Conservation (phyloP, 2,329 filamentous ascomycete genomes). For the Cladophialophora immunda region DNA sequence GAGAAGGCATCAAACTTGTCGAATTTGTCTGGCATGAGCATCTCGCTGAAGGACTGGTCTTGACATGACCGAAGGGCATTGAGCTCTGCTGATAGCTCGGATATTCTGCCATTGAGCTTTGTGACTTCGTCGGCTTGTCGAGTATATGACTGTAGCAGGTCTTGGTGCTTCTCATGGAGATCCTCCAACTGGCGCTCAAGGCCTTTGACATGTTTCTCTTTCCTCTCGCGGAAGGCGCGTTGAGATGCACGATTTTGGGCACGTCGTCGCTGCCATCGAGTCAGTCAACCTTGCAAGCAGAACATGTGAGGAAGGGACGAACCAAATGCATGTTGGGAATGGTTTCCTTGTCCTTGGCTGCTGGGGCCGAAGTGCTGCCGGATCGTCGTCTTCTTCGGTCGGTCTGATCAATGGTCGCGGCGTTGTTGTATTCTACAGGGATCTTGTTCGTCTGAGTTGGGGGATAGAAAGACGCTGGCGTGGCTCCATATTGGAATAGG, state of each 20-base stretch:
- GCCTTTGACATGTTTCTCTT: constrained; percentile 89
- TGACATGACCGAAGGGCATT: constrained; percentile 37
- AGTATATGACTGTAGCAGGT: constrained; percentile 45
- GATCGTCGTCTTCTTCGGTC: constrained; percentile 39
- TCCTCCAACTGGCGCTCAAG: constrained; percentile 80
- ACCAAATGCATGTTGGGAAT: constrained; percentile 45
- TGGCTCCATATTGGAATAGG: constrained; percentile 38
- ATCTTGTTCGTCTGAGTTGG: constrained; percentile 37
- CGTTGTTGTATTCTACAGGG: constrained; percentile 41
- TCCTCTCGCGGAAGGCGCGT: constrained; percentile 90
- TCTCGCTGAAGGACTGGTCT: constrained; percentile 39
- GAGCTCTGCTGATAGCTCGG: constrained; percentile 42
- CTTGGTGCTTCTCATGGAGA: constrained; percentile 52
- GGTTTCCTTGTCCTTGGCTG: constrained; percentile 41
- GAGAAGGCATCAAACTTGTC: constrained; percentile 43
- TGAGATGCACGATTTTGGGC: constrained; percentile 94
- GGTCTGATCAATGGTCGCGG: constrained; percentile 40
- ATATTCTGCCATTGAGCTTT: constrained; percentile 42
- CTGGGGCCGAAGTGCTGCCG: constrained; percentile 30
- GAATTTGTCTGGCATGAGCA: constrained; percentile 42
- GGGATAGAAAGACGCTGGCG: constrained; percentile 35
- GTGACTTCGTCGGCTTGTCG: constrained; percentile 45
- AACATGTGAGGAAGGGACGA: constrained; percentile 23
- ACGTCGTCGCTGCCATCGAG: constrained; percentile 77
- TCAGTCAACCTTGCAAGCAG: constrained; percentile 25